These are phyloP conservation scores for Xylaria scruposa DNA, from an alignment of 495 filamentous ascomycete genomes.

Conservation along the genomic window DNA sequence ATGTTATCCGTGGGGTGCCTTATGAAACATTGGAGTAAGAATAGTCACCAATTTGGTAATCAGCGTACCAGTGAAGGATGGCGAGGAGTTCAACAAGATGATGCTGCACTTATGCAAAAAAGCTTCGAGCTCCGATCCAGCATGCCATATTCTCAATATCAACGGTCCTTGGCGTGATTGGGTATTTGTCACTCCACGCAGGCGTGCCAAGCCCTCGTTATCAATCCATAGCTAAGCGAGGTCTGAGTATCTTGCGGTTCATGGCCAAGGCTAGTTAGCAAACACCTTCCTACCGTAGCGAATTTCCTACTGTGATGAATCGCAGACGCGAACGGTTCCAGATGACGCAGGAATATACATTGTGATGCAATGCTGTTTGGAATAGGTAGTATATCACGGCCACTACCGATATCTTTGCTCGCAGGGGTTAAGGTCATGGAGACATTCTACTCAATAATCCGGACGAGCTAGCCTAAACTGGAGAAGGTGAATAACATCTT, in stretches of 20 bases:
- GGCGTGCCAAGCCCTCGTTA: conserved; percentile 15
- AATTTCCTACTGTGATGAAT: neutral
- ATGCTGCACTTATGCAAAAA: neutral
- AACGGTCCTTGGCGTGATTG: conserved; percentile 7
- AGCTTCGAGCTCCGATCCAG: neutral
- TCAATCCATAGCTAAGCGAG: conserved; percentile 10
- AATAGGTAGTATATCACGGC: neutral
- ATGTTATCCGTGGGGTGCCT: neutral
- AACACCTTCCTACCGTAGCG: conserved; percentile 21
- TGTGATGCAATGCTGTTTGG: conserved; percentile 7
- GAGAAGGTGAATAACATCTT: neutral
- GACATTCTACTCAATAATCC: neutral
- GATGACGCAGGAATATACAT: neutral
- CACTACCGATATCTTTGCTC: neutral
- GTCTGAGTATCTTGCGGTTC: conserved; percentile 2
- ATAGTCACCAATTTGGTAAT: neutral
- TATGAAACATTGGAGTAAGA: conserved; percentile 6
- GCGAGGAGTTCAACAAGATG: neutral
- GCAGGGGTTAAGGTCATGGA: neutral
- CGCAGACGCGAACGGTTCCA: neutral
- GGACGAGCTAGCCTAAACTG: neutral
- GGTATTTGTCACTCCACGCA: conserved; percentile 19
- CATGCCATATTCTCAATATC: conserved; percentile 3
- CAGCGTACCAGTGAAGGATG: neutral
- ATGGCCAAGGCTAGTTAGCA: neutral